Base-by-base conservation (phyloP, 2,329 filamentous ascomycete species). In the Fusarium agapanthi region DNA sequence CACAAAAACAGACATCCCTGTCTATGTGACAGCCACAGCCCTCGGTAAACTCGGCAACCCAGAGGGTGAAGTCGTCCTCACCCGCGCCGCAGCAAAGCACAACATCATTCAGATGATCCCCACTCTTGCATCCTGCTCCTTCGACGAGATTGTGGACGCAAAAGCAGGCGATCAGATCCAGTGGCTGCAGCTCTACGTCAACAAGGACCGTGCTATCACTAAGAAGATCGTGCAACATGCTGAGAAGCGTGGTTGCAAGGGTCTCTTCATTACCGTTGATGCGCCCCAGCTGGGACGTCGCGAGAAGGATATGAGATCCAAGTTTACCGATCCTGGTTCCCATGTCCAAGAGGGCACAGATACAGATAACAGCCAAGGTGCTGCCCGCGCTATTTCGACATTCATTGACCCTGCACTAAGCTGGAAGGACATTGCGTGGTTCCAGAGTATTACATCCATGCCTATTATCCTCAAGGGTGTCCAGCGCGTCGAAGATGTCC, bases 101-200 rank as follows among this genome's bases (percentile, higher is more conserved):
- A 90, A 95, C 79, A 92, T 98, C 57, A 89, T 98, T 69, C 96
- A 99, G 83, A 99, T 99, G 96, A 98, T 99, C 69, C 96, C 96
- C 5, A 99, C 96, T 7, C 88, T 99, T 12, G 96, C 96, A 5
- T 98, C 95, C 5, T 98, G 96, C 85, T 96, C 95, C 3, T 98
- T 99, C 78, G 96, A 99, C 84, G 95, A 99, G 83, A 97, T 99
- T 67, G 86, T 97, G 73, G 96, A 98, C 81, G 96, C 95, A 24
- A 89, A 88, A 35, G 64, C 71, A n/a, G 93, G 89, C 48, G 91
- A 92, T 71, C 95, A 98, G 82, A 90, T 95, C 9, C 96, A 98
- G 83, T 99, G 96, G 96, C 86, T 99, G 75, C 96, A 99, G 84
- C 89, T 99, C 2, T 97, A 98, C 84, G 94, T 99, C 76, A 99